Evolutionary conservation across 306 rosid genomes (phyloP), one percentile per base, ranked within the genome.

Genomic region (Senna tora): DNA sequence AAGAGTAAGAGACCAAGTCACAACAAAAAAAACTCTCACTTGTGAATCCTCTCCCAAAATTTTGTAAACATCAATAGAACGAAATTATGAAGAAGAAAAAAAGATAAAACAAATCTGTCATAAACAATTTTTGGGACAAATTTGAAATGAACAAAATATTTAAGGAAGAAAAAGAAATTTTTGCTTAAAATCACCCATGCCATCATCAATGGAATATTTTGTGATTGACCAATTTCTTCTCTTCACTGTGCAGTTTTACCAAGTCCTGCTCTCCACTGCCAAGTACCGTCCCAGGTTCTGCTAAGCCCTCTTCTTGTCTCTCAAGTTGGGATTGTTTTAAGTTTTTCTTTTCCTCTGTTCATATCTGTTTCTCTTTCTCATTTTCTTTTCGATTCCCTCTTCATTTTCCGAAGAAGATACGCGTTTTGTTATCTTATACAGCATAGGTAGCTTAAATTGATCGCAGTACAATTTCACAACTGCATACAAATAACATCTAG

Each of bases 231-330:
- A 25, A 25, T 1, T 41, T 45, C 50, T 11, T 13, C 46, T 45
- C 50, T 11, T 45, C 50, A 45, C 50, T 45, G 16, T 45, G 50
- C 4, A 45, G 22, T 42, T 21, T 12, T 5, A 51, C 17, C 17
- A 17, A 33, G 16, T 22, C 10, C 45, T 39, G 19, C 69, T 73
- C 74, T 74, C 70, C 13, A 41, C 75, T 50, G 25, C 20, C 13
- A 1, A 33, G 1, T 13, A 6, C 50, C 50, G 2, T 13, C 17
- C 51, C 59, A 69, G 55, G 78, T 76, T 75, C 59, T 16, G 46
- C 56, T 20, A 17, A 45, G 20, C 68, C 73, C 60, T 71, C 47
- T 13, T 19, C 14, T 32, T 25, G 6, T 9, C 49, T 59, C 54
- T 16, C 5, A 46, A 46, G 52, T 75, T 21, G 51, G 20, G 3